Evolutionary conservation across 2,329 filamentous ascomycete species (phyloP), one percentile per base, ranked within the genome.

Genomic region (Cercospora janseana): DNA sequence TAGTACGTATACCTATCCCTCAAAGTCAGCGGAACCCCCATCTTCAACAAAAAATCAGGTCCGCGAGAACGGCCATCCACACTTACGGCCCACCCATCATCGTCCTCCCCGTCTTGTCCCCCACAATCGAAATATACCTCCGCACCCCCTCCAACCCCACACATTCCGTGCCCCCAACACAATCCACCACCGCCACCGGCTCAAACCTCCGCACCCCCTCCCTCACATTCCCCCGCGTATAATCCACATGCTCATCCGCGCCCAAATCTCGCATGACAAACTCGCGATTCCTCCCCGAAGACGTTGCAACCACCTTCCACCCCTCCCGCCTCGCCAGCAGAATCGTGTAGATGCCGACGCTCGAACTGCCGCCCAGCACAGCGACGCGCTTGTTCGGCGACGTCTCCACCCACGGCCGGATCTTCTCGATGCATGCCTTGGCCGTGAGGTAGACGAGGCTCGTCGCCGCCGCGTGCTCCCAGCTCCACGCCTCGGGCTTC

Each of bases 241-340:
- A 86, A 60, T 86, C 80, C 38, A 85, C 72, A 38, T 85, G 75
- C 56, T 80, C 77, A 59, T 86, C 81, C 9, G 83, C 83, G 2
- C 82, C 82, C 3, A 87, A 66, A 3, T 69, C 68, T 49, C 73
- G 27, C 18, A 51, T 72, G 55, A 81, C 81, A 4, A 86, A 69
- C 34, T 79, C 76, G 0, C 75, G 69, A 63, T 86, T 87, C 13
- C 64, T 66, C 0, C 69, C 72, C 6, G 82, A 86, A 56, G 81
- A 86, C 4, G 76, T 78, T 4, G 75, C 72, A 13, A 67, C 51
- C 4, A 69, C 63, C 21, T 67, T 63, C 66, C 66, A 68, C 0
- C 65, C 64, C 13, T 58, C 55, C 34, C 54, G 48, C 49, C 64
- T 64, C 26, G 66, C 66, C 8, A 69, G 52, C 12, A 64, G 50